These are phyloP conservation scores for Microbotryum intermedium DNA, from an alignment of 1,284 basidiomycete genomes.

Conservation along the genomic window DNA sequence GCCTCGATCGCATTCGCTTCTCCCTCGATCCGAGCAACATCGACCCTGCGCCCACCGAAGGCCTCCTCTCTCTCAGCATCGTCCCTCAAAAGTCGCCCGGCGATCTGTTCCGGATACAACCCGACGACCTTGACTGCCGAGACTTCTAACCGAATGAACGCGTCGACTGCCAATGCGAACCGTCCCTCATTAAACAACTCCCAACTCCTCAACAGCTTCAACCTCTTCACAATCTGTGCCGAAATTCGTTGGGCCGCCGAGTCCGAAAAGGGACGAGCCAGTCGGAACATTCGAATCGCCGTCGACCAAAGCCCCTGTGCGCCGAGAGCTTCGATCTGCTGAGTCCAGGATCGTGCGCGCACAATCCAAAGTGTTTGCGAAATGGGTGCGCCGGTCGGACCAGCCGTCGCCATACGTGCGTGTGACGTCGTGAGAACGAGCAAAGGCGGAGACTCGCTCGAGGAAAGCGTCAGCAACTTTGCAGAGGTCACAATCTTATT, in stretches of 20 bases:
- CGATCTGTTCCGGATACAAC: constrained; percentile 70
- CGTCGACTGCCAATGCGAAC: constrained; percentile 71
- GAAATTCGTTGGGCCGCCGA: no score
- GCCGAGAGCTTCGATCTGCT: constrained; percentile 79
- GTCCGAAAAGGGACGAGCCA: no score
- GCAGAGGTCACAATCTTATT: constrained; percentile 7
- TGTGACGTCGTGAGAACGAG: constrained; percentile 61
- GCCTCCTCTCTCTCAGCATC: constrained; percentile 67
- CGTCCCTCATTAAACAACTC: constrained; percentile 55
- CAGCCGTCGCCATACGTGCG: constrained; percentile 54
- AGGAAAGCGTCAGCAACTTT: constrained; percentile 49
- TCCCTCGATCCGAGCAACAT: neutral
- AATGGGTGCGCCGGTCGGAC: constrained; percentile 41
- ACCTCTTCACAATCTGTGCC: no score
- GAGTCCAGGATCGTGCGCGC: constrained; percentile 60
- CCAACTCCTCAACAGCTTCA: no score
- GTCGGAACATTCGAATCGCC: constrained; percentile 61
- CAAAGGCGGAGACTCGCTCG: constrained; percentile 46
- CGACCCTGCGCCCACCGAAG: constrained; percentile 57
- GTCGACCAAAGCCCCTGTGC: constrained; percentile 62
- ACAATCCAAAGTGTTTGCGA: constrained; percentile 73
- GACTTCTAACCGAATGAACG: constrained; percentile 76
- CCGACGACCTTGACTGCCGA: constrained; percentile 92
- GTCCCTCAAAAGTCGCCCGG: constrained; percentile 64
- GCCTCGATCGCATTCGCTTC: constrained; percentile 2